Evolutionary conservation across 129 eudicot genomes (phyloP), one percentile per base, ranked within the genome.

Genomic region (Flaveria bidentis): DNA sequence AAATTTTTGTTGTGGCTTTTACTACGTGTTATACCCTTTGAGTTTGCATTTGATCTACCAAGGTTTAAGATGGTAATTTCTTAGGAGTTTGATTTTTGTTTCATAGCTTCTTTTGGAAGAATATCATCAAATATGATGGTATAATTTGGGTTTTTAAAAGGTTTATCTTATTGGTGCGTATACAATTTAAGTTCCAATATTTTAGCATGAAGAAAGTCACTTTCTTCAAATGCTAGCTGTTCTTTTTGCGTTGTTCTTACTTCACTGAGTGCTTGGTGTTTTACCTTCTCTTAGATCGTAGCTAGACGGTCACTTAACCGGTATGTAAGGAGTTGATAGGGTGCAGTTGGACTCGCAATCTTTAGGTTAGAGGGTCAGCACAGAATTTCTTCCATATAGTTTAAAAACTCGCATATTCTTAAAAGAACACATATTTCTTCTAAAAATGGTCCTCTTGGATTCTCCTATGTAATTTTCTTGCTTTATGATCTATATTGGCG

Each of bases 401-500:
- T 28, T 22, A 12, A 57, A 9, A 3, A 49, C 4, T 49, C 0
- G 6, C 6, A 2, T 49, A 2, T 14, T 49, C n/a, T 49, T 12
- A 13, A 49, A 2, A 49, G 5, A 12, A 23, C 7, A 0, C 39
- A 12, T 5, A 23, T 11, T 60, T 23, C 39, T 60, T 2, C n/a
- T 60, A 60, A 23, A 60, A 20, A 2, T 20, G 63, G 33, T 20
- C 4, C 5, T n/a, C 6, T 14, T 49, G 17, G 55, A 2, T 20
- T 9, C 6, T 57, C 22, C 12, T 20, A 56, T 8, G 15, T 23
- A 14, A 2, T 9, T 75, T 61, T 47, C n/a, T 18, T 42, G 14
- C 13, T 56, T 56, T 39, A 41, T 44, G 78, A 60, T 74, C 70
- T 74, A 9, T 36, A 36, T 5, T 60, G 17, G 56, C 41, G 18